These are phyloP conservation scores for Colletotrichum abscissum DNA, from an alignment of 2,329 filamentous ascomycete species.

Conservation along the genomic window DNA sequence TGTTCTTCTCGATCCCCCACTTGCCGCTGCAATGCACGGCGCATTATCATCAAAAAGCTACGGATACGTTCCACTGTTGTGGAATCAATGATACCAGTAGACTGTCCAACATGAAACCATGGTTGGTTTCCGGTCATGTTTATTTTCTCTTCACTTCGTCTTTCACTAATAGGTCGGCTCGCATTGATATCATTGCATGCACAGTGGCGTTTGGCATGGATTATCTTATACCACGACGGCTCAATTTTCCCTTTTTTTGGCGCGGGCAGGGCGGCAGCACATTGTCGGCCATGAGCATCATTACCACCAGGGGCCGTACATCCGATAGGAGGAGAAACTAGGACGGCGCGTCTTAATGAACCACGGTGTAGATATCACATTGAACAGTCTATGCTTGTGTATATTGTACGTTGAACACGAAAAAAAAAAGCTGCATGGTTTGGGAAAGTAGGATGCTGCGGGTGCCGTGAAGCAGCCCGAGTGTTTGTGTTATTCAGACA, in stretches of 20 bases:
- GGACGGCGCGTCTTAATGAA: conserved; percentile 29
- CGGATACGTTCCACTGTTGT: conserved; percentile 22
- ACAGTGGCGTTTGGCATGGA: conserved; percentile 37
- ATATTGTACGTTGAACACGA: conserved; percentile 35
- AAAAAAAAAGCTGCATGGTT: conserved; percentile 13
- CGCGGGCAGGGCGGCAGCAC: conserved; percentile 16
- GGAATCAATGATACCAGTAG: conserved; percentile 32
- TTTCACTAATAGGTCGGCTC: conserved; percentile 31
- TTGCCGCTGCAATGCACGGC: conserved; percentile 3
- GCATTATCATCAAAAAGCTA: conserved; percentile 19
- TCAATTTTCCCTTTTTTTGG: conserved; percentile 16
- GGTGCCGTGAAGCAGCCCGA: conserved; percentile 1
- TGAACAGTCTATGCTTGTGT: conserved; percentile 38
- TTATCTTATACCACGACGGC: conserved; percentile 37
- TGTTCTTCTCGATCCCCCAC: not conserved
- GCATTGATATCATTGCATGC: conserved; percentile 38
- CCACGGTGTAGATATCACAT: conserved; percentile 37
- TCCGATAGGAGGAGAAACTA: not conserved
- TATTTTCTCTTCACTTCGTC: conserved; percentile 34
- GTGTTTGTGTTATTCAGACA: not conserved
- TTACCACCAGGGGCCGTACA: not conserved
- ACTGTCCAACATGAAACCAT: conserved; percentile 16
- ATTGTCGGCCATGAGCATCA: not conserved
- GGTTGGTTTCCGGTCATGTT: conserved; percentile 24
- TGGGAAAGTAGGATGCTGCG: not conserved